Conservation (phyloP, 1,284 basidiomycete genomes). For the Fomitopsis betulina region DNA sequence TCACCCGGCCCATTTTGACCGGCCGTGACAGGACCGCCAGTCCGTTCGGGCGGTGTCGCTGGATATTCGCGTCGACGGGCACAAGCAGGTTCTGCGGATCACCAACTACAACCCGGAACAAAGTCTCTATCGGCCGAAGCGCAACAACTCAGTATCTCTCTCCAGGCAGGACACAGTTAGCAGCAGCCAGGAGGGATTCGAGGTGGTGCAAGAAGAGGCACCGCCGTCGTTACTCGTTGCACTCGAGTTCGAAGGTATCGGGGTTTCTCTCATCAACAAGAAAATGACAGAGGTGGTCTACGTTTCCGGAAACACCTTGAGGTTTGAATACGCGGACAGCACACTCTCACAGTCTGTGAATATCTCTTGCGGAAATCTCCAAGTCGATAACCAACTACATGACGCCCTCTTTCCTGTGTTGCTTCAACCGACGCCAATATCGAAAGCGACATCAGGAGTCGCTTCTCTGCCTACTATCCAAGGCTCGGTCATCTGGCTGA, state of each 20-base stretch:
- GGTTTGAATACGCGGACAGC: conserved; percentile 86
- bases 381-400: conserved; percentile 97
- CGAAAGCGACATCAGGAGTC: conserved; percentile 78
- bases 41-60: conserved; percentile 71
- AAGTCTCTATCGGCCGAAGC: conserved; percentile 86
- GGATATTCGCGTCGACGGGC: conserved; percentile 90
- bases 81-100: conserved; percentile 84
- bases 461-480: conserved; percentile 91
- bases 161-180: conserved; percentile 69
- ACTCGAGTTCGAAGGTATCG: conserved; percentile 87
- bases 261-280: conserved; percentile 89
- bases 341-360: conserved; percentile 79
- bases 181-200: conserved; percentile 76
- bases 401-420: conserved; percentile 96
- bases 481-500: conserved; percentile 83
- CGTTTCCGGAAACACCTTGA: conserved; percentile 75
- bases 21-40: conserved; percentile 40
- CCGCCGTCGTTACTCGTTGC: conserved; percentile 66
- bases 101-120: conserved; percentile 84
- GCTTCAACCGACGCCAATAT: conserved; percentile 90
- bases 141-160: conserved; percentile 47
- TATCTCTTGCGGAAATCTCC: conserved; percentile 84
- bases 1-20: conserved; percentile 5
- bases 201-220: conserved; percentile 80
- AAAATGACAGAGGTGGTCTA: conserved; percentile 91